Percentiles rank a stretch among this genome's conserved stretches.
Evolutionary conservation across 2,329 filamentous ascomycete species (phyloP).

Genomic region (Penicillium sp.): DNA sequence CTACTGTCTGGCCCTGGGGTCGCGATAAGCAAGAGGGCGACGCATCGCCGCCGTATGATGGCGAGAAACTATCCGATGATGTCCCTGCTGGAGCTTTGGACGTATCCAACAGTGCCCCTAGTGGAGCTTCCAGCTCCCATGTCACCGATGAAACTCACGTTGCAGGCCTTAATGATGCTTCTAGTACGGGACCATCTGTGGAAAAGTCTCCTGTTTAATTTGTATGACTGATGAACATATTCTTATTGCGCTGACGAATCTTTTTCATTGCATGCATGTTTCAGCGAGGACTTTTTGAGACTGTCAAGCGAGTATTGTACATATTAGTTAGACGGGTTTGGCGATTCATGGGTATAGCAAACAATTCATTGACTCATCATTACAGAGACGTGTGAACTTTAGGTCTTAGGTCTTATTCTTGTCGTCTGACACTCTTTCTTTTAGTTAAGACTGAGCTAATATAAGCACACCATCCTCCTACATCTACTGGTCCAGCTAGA

Average conservation of each 20-base stretch:
- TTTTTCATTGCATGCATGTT: slow-evolving; percentile 1
- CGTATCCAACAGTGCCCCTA: not conserved
- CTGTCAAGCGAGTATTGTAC: slow-evolving; percentile 11
- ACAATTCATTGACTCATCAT: too few relatives aligned
- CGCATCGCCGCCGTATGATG: slow-evolving; percentile 23
- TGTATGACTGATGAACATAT: slow-evolving; percentile 14
- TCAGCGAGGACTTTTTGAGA: slow-evolving; percentile 1
- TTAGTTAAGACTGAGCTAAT: too few relatives aligned
- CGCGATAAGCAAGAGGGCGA: slow-evolving; percentile 26
- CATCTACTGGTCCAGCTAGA: too few relatives aligned
- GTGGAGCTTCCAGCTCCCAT: not conserved
- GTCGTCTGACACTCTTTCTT: too few relatives aligned
- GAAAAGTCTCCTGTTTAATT: slow-evolving; percentile 5
- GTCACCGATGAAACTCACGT: not conserved
- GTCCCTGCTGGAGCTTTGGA: not conserved
- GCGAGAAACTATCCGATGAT: slow-evolving; percentile 7
- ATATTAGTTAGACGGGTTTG: too few relatives aligned
- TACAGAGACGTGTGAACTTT: too few relatives aligned
- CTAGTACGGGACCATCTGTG: not conserved
- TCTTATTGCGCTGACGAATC: too few relatives aligned
- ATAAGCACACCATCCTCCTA: too few relatives aligned
- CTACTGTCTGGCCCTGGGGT: slow-evolving; percentile 29
- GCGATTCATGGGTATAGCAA: too few relatives aligned
- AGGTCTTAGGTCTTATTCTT: too few relatives aligned
- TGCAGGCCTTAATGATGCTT: not conserved